A percentile compares a stretch with the other conserved stretches of the same genome.
phyloP scores from a whole-genome alignment of 768 basidiomycete genomes.

The Leucocoprinus leucothites region DNA sequence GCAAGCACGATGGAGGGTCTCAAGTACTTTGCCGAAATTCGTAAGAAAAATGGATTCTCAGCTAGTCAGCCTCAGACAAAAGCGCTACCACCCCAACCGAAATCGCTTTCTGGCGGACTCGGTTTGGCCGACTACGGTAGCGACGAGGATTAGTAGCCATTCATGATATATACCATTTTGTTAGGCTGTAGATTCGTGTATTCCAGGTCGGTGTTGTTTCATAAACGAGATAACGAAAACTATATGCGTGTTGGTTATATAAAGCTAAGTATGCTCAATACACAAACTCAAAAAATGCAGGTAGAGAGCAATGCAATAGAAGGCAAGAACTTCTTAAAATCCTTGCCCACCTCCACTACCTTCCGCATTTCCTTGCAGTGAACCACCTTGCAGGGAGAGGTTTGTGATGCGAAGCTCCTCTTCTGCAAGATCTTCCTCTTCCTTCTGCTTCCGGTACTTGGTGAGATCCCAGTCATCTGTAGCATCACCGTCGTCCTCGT shows the following conservation, averaged over 20 bases:
- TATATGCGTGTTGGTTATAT: neutral
- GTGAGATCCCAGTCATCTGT: slow-evolving; percentile 58
- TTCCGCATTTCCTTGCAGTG: slow-evolving; percentile 24
- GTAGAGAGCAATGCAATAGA: neutral
- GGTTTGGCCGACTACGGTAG: slow-evolving; percentile 79
- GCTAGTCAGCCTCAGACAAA: slow-evolving; percentile 25
- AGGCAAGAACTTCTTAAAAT: neutral
- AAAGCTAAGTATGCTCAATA: neutral
- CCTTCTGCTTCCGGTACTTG: slow-evolving; percentile 59
- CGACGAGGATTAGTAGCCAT: slow-evolving; percentile 48
- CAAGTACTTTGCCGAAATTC: slow-evolving; percentile 87
- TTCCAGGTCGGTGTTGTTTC: slow-evolving; percentile 1
- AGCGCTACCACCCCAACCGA: slow-evolving; percentile 29
- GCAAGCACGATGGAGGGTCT: slow-evolving; percentile 87
- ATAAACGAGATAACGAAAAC: neutral
- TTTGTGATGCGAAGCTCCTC: slow-evolving; percentile 52
- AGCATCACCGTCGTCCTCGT: slow-evolving; percentile 54
- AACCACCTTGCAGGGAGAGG: slow-evolving; percentile 34
- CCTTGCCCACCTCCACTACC: slow-evolving; percentile 26
- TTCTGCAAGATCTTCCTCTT: slow-evolving; percentile 53
- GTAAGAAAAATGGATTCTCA: slow-evolving; percentile 55
- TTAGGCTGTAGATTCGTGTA: slow-evolving; percentile 13
- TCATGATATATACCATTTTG: neutral
- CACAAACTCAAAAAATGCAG: neutral
- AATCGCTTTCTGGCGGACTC: slow-evolving; percentile 33